Conservation (phyloP, 2,329 filamentous ascomycete genomes). For the Raffaelea albimanens region DNA sequence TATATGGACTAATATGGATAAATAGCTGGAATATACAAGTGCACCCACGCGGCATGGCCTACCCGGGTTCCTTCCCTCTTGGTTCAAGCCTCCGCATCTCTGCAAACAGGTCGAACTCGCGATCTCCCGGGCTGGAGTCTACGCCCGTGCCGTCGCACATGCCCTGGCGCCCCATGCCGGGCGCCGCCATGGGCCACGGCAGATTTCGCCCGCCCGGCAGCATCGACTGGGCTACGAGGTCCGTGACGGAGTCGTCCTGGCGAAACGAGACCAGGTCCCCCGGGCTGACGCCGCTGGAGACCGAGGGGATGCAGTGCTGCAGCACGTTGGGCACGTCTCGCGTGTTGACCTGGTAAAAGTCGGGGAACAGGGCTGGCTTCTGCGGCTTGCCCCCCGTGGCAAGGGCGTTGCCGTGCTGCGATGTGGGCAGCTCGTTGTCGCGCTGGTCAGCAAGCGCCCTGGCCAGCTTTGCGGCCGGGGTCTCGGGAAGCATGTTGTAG, state of each 20-base stretch:
- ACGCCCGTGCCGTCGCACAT: background rate
- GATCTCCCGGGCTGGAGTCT: background rate
- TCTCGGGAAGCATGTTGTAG: background rate
- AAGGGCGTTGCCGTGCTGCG: too few species aligned
- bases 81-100: background rate
- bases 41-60: background rate
- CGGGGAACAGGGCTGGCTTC: background rate
- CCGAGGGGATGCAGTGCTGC: background rate
- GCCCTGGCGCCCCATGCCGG: background rate
- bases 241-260: background rate
- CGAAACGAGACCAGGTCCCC: background rate
- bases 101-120: background rate
- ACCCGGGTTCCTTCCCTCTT: background rate
- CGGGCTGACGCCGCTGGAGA: background rate
- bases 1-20: too few species aligned
- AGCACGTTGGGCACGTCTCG: background rate
- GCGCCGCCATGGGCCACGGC: background rate
- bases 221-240: background rate
- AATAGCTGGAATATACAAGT: too few species aligned
- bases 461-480: background rate
- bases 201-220: background rate
- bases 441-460: background rate
- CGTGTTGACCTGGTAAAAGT: background rate
- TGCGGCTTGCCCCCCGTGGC: too few species aligned
- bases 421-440: background rate